phyloP scores from a whole-genome alignment of 768 basidiomycete genomes.

The Hydnum rufescens region DNA sequence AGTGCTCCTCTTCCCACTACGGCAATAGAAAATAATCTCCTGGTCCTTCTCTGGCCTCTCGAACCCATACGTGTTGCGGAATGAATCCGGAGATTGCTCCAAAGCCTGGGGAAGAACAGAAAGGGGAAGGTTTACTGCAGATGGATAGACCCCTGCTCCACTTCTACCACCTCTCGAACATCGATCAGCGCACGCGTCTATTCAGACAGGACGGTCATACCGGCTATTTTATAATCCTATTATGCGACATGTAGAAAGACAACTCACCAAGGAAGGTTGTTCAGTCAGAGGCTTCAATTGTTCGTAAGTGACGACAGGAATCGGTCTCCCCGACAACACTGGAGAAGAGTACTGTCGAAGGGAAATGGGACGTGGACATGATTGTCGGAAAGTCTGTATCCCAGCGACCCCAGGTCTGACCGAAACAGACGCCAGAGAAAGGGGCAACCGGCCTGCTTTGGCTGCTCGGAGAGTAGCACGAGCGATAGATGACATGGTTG shows the following conservation, averaged over 20 bases:
- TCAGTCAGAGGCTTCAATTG: slow-evolving; percentile 62
- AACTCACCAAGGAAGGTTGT: slow-evolving; percentile 38
- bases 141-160: slow-evolving; percentile 85
- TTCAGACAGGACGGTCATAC: not conserved
- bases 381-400: too few species aligned
- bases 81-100: slow-evolving; percentile 32
- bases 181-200: slow-evolving; percentile 63
- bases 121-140: slow-evolving; percentile 76
- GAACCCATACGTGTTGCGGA: slow-evolving; percentile 48
- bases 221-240: not conserved
- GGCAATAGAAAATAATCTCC: slow-evolving; percentile 76
- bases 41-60: slow-evolving; percentile 50
- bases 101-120: slow-evolving; percentile 53
- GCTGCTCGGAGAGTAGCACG: too few species aligned
- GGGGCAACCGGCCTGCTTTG: too few species aligned
- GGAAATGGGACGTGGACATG: too few species aligned
- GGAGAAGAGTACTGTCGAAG: too few species aligned
- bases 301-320: slow-evolving; percentile 42
- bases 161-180: slow-evolving; percentile 86
- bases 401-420: too few species aligned
- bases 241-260: too few species aligned
- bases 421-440: too few species aligned
- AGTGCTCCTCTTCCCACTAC: slow-evolving; percentile 67
- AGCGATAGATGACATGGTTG: too few species aligned
- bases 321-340: too few species aligned